A percentile compares a stretch with the other conserved stretches of the same genome.
phyloP scores from a whole-genome alignment of 2,329 filamentous ascomycete species.

The Phaeosphaeria sp. region DNA sequence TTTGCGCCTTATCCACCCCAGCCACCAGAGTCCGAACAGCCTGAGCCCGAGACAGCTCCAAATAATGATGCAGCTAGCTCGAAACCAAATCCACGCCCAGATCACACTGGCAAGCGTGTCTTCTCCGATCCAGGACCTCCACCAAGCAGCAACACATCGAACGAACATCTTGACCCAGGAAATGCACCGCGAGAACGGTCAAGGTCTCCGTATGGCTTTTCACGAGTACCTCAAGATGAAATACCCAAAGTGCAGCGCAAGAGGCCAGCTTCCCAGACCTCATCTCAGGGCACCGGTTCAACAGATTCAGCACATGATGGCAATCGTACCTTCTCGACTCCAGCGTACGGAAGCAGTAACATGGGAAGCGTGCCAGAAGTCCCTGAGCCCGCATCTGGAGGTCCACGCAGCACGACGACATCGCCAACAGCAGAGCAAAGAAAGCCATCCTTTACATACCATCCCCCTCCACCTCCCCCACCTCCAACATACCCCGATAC shows the following conservation, averaged over 20 bases:
- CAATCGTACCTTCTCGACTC: constrained; percentile 3
- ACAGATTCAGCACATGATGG: not conserved
- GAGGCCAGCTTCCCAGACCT: not conserved
- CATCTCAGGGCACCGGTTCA: not conserved
- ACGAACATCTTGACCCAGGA: not conserved
- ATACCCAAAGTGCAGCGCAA: constrained; percentile 2
- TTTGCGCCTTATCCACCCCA: not conserved
- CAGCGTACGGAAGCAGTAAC: not conserved
- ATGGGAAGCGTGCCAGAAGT: constrained; percentile 6
- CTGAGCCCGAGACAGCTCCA: not conserved
- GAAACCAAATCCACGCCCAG: not conserved
- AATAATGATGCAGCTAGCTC: not conserved
- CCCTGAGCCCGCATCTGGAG: not conserved
- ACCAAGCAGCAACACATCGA: not conserved
- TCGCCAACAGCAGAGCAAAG: not conserved
- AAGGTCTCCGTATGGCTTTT: constrained; percentile 5
- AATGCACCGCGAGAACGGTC: not conserved
- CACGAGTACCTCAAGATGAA: constrained; percentile 2
- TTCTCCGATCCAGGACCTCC: constrained; percentile 4
- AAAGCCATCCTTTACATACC: constrained; percentile 3
- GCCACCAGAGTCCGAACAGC: not conserved
- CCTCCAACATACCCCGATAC: not conserved
- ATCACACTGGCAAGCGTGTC: not conserved
- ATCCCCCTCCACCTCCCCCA: constrained; percentile 1
- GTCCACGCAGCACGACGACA: not conserved